A percentile compares a stretch with the other conserved stretches of the same genome.
These are phyloP conservation scores for Chrysanthemum seticuspe DNA, from an alignment of 129 eudicot species.

Conservation along the genomic window DNA sequence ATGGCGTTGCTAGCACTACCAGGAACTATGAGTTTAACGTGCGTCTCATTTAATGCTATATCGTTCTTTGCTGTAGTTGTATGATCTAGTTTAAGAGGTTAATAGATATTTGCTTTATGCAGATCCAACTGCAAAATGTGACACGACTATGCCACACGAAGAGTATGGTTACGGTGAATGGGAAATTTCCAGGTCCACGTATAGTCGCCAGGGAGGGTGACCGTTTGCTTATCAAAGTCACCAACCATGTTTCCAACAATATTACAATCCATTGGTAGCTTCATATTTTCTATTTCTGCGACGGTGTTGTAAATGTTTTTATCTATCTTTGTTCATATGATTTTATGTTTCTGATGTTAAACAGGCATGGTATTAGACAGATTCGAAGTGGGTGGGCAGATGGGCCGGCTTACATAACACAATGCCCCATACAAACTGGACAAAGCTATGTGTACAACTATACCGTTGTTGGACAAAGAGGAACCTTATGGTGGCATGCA, in stretches of 20 bases:
- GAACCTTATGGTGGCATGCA: slow-evolving; percentile 24
- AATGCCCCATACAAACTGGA: slow-evolving; percentile 20
- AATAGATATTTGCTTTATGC: neutral
- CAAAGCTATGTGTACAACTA: slow-evolving; percentile 20
- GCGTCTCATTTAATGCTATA: neutral
- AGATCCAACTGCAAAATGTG: slow-evolving; percentile 17
- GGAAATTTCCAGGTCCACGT: slow-evolving; percentile 36
- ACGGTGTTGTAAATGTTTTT: neutral
- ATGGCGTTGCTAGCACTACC: slow-evolving; percentile 1
- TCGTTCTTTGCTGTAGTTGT: neutral
- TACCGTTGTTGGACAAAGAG: slow-evolving; percentile 18
- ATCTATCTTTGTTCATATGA: neutral
- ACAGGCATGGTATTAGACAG: slow-evolving; percentile 24
- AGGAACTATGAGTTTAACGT: slow-evolving; percentile 18
- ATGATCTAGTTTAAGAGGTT: neutral
- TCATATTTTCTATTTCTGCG: neutral
- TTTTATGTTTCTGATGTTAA: neutral
- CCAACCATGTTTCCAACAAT: slow-evolving; percentile 6
- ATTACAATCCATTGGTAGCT: slow-evolving; percentile 32
- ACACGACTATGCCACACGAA: slow-evolving; percentile 33
- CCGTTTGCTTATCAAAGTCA: slow-evolving; percentile 5
- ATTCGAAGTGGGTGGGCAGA: slow-evolving; percentile 20
- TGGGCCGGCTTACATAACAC: slow-evolving; percentile 19
- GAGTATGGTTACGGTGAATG: slow-evolving; percentile 28
- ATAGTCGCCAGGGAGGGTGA: slow-evolving; percentile 17